Conservation (phyloP, 495 filamentous ascomycete genomes). For the Hyphodiscus hymeniophilus region DNA sequence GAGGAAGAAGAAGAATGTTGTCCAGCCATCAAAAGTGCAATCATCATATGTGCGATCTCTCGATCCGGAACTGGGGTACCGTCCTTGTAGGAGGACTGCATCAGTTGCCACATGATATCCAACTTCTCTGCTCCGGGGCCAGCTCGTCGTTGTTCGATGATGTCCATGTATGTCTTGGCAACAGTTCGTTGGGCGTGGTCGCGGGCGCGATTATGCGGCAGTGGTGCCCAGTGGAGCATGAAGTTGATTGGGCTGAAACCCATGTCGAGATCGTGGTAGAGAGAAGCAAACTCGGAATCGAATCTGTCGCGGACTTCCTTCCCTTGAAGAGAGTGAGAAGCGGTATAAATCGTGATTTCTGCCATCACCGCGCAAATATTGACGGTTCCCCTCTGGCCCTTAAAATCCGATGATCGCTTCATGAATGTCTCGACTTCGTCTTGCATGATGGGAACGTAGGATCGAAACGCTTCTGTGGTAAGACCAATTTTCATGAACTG, state of each 20-base stretch:
- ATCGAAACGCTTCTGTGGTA: slow-evolving; percentile 64
- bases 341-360: slow-evolving; percentile 81
- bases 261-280: slow-evolving; percentile 78
- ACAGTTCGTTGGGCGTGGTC: slow-evolving; percentile 69
- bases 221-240: slow-evolving; percentile 77
- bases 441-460: slow-evolving; percentile 71
- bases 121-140: slow-evolving; percentile 35
- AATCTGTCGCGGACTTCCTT: slow-evolving; percentile 71
- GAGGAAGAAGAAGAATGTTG: slow-evolving; percentile 83
- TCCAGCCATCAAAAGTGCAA: slow-evolving; percentile 81
- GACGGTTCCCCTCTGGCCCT: slow-evolving; percentile 53
- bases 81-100: slow-evolving; percentile 71
- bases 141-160: slow-evolving; percentile 58
- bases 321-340: slow-evolving; percentile 71
- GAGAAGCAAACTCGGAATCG: slow-evolving; percentile 60
- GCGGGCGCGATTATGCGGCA: slow-evolving; percentile 73
- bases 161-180: slow-evolving; percentile 69
- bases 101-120: slow-evolving; percentile 81
- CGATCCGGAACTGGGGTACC: slow-evolving; percentile 62
- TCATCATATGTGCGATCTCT: slow-evolving; percentile 88
- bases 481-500: slow-evolving; percentile 84
- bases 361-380: slow-evolving; percentile 65
- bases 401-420: slow-evolving; percentile 56
- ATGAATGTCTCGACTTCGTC: slow-evolving; percentile 66
- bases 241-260: slow-evolving; percentile 83